Evolutionary conservation across 2,329 filamentous ascomycete species (phyloP), one percentile per base, ranked within the genome.

Genomic region (Pyrenophora graminea): DNA sequence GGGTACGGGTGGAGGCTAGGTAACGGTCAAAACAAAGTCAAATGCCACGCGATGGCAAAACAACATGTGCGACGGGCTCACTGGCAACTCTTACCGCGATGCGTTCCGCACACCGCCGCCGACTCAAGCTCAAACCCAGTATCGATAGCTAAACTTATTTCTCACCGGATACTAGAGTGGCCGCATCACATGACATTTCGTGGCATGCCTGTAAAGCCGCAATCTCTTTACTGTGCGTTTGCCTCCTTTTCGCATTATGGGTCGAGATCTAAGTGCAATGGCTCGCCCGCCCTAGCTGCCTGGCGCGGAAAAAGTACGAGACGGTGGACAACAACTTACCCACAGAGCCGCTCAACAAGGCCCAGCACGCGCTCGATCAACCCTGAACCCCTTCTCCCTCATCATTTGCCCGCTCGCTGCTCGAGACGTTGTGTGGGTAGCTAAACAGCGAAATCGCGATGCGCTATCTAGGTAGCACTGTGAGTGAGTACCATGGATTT

Each of bases 141-240:
- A 53, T 60, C 57, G 38, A 62, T 60, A 58, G 59, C 51, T 34
- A 39, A 41, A 48, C 44, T 39, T 32, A 55, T 21, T 25, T 10
- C 19, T 45, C 34, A 6, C 39, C 36, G 33, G n/a, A 21, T 3
- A 34, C 15, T 19, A 10, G 15, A 34, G 33, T 15, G 39, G 34
- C 18, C 18, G 13, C 27, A 27, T 51, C 17, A 39, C 45, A 50
- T 23, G 44, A 56, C 37, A 25, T 25, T 31, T 2, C 25, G 21
- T 31, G 47, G 45, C 39, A 41, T 38, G 40, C 49, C 41, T 37
- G 27, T n/a, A 40, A 48, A 45, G 19, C 10, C 39, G 51, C 46
- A 61, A 64, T 62, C 45, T 55, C 51, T 15, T 31, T 39, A 36
- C n/a, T 32, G 31, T 47, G 41, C 51, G 33, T 27, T 41, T n/a